Evolutionary conservation across 768 basidiomycete species (phyloP), one percentile per base, ranked within the genome.

Genomic region (Calocybe indica): DNA sequence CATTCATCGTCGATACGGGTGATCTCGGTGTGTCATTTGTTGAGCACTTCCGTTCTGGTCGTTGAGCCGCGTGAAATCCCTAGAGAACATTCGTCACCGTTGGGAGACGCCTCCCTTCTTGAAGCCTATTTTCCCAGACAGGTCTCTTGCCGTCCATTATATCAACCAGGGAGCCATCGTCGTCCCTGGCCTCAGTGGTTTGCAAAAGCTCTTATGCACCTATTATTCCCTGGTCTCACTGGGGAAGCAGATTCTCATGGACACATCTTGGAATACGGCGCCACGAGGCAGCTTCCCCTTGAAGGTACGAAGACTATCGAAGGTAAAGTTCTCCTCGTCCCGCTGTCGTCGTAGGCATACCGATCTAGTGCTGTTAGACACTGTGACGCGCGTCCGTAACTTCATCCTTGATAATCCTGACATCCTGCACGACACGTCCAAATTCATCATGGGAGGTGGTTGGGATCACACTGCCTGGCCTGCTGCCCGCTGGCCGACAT

Each of bases 381-480:
- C 85, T 44, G 76, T 87, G 34, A 68, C 68, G 1, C 75, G 80
- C 39, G 75, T 91, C 34, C 73, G 75, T 44, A 59, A 75, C 14
- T 85, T 79, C 62, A 80, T 92, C 46, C 62, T 79, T 8, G 62
- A 71, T 7, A 74, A 80, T 51, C 75, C 75, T 0, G 81, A 83
- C 37, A 63, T 85, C n/a, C 61, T 69, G 14, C 66, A 69, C 13
- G 76, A 90, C 59, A 74, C 67, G 10, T 70, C 76, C 14, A 76
- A 73, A 53, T 82, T 82, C 62, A 75, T 95, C 11, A 76, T 82
- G 46, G 91, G 91, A 2, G 80, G 86, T 60, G 93, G 92, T 1
- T 95, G 93, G 92, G 89, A 95, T 62, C 93, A 95, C 63, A 94
- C 90, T 1, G 66, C 74, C 45, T 88, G 86, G 86, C 68, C 75